phyloP scores from a whole-genome alignment of 306 rosid genomes.

The Carpinus viminea region DNA sequence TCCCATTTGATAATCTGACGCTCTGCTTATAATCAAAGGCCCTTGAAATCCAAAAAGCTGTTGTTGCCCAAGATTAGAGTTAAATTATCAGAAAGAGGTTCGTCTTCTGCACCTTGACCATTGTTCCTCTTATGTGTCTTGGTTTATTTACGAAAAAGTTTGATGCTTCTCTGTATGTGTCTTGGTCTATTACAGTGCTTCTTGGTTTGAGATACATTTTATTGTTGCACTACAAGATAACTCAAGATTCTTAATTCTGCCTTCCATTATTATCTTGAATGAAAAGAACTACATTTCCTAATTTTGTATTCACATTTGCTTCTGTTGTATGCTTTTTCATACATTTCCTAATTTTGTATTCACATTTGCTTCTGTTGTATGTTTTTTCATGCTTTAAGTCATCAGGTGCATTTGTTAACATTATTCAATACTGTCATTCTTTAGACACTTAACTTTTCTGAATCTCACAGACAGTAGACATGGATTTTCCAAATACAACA shows the following conservation, averaged over 20 bases:
- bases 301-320: background rate
- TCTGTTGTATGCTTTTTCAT: background rate
- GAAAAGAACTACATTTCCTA: background rate
- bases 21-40: background rate
- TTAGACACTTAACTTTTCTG: slow-evolving; percentile 20
- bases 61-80: background rate
- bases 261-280: background rate
- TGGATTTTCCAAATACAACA: slow-evolving; percentile 87
- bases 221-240: background rate
- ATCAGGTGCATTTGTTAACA: background rate
- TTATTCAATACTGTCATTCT: background rate
- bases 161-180: background rate
- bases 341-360: background rate
- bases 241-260: background rate
- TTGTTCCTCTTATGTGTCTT: background rate
- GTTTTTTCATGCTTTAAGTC: background rate
- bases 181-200: background rate
- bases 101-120: too few relatives aligned
- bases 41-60: background rate
- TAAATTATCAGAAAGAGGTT: background rate
- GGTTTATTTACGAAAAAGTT: background rate
- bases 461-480: slow-evolving; percentile 70
- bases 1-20: background rate
- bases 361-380: background rate
- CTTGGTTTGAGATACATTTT: background rate